phyloP scores from a whole-genome alignment of 2,329 filamentous ascomycete species.

The Scortechinia acanthostroma region DNA sequence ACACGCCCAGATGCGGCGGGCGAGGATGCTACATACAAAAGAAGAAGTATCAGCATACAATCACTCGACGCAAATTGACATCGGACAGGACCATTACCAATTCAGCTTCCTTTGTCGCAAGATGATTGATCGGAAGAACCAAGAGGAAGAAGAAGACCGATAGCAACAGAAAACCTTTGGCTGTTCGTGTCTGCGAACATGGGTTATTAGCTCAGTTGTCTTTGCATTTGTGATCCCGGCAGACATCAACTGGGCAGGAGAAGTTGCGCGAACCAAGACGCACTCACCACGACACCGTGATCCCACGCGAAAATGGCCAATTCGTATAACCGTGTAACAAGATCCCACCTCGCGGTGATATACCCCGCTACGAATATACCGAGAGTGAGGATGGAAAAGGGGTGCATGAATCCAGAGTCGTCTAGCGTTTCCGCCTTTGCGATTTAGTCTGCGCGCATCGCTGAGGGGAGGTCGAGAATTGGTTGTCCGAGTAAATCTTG shows the following conservation, averaged over 20 bases:
- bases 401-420: conserved; percentile 47
- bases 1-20: conserved; percentile 50
- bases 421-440: not conserved
- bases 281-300: conserved; percentile 65
- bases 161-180: conserved; percentile 61
- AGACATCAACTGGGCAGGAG: conserved; percentile 3
- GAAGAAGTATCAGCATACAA: not conserved
- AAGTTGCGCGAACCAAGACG: not conserved
- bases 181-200: conserved; percentile 54
- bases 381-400: conserved; percentile 66
- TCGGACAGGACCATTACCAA: not conserved
- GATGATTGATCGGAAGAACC: conserved; percentile 57
- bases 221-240: too few species aligned
- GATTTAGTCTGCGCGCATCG: conserved; percentile 1
- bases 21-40: not conserved
- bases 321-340: conserved; percentile 68
- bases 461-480: too few species aligned
- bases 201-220: too few species aligned
- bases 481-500: too few species aligned
- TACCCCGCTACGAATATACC: conserved; percentile 75
- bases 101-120: conserved; percentile 47
- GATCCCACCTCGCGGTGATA: conserved; percentile 72
- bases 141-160: conserved; percentile 64
- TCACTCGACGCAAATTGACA: not conserved
- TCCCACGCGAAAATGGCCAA: conserved; percentile 72